Conservation (phyloP, 805 yeast species). For the Grigorovia humatica region DNA sequence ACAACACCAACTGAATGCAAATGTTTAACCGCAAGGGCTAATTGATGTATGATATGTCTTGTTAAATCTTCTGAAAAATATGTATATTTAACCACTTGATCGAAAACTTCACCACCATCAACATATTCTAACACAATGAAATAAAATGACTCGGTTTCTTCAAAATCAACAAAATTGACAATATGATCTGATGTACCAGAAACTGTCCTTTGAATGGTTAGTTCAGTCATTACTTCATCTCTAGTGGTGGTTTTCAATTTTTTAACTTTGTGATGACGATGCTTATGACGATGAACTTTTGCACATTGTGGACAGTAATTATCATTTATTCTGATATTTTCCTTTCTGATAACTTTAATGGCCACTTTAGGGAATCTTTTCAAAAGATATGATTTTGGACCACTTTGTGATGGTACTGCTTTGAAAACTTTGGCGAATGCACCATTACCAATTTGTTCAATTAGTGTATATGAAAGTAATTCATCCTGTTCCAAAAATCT, state of each 20-base stretch:
- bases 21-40: slow-evolving; percentile 53
- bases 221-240: slow-evolving; percentile 65
- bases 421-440: slow-evolving; percentile 71
- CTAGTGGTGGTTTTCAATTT: slow-evolving; percentile 12
- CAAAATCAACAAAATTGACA: slow-evolving; percentile 51
- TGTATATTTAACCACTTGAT: slow-evolving; percentile 52
- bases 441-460: slow-evolving; percentile 62
- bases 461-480: slow-evolving; percentile 29
- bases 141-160: slow-evolving; percentile 48
- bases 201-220: slow-evolving; percentile 55
- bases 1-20: slow-evolving; percentile 66
- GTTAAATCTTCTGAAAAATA: slow-evolving; percentile 53
- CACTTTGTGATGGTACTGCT: slow-evolving; percentile 30
- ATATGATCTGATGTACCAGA: slow-evolving; percentile 42
- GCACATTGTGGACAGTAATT: slow-evolving; percentile 9
- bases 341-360: slow-evolving; percentile 51
- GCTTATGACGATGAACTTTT: slow-evolving; percentile 1
- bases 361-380: slow-evolving; percentile 30
- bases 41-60: slow-evolving; percentile 50
- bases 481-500: slow-evolving; percentile 29
- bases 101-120: slow-evolving; percentile 61
- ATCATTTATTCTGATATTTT: slow-evolving; percentile 42
- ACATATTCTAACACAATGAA: slow-evolving; percentile 61
- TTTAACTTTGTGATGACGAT: slow-evolving; percentile 3
- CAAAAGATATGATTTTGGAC: slow-evolving; percentile 7